A percentile compares a stretch with the other conserved stretches of the same genome.
Evolutionary conservation across 2,329 filamentous ascomycete species (phyloP).

Genomic region (Sporothrix euskadiensis): DNA sequence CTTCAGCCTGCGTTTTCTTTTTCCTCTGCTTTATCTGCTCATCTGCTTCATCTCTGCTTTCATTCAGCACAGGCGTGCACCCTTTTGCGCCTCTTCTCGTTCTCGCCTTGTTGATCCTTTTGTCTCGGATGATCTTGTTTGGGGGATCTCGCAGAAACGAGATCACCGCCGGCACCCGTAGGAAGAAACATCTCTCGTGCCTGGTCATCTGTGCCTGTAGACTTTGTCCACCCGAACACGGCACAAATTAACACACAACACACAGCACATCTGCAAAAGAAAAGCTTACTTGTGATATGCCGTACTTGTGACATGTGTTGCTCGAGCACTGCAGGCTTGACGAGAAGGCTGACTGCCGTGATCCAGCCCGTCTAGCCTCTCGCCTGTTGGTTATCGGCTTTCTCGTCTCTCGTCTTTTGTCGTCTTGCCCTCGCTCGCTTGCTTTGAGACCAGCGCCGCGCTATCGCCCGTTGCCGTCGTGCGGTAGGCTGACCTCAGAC

Average conservation of each 20-base stretch:
- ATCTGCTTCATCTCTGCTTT: background rate
- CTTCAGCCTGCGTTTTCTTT: background rate
- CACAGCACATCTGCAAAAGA: background rate
- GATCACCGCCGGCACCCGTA: conserved; percentile 6
- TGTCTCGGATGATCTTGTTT: conserved; percentile 23
- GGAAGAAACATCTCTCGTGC: conserved; percentile 7
- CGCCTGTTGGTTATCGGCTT: background rate
- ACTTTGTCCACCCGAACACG: background rate
- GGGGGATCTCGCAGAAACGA: conserved; percentile 16
- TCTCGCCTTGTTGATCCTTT: conserved; percentile 13
- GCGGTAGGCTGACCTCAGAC: conserved; percentile 21
- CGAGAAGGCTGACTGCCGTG: background rate
- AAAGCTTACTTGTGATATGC: background rate
- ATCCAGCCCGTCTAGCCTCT: background rate
- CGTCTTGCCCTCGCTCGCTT: background rate
- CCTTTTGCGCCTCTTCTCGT: background rate
- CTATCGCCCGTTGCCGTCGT: conserved; percentile 12
- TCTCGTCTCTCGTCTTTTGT: background rate
- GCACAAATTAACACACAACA: background rate
- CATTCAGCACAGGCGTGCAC: background rate
- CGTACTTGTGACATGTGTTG: background rate
- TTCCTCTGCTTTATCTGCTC: background rate
- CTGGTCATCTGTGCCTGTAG: background rate
- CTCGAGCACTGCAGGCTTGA: background rate
- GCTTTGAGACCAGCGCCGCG: conserved; percentile 14